Evolutionary conservation across 495 filamentous ascomycete species (phyloP), one percentile per base, ranked within the genome.

Genomic region (Xylaria acuta): DNA sequence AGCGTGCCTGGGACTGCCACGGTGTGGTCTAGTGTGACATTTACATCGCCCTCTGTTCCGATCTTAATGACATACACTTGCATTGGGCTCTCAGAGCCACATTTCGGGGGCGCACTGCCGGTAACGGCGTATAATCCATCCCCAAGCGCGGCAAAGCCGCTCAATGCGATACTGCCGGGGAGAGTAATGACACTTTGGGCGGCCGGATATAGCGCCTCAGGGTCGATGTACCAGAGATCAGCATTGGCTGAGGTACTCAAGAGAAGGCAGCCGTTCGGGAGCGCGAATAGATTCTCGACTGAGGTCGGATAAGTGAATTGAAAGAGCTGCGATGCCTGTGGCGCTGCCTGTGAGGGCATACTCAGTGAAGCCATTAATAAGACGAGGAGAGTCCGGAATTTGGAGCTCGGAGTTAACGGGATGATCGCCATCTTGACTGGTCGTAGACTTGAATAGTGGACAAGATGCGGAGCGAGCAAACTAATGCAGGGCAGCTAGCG

Each of bases 191-290:
- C 67, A 27, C 80, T 64, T 18, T 76, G 45, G 8, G 80, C 77
- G 3, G 43, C 43, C 25, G 73, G 79, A 32, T 40, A 64, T 0
- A 69, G 12, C 36, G 70, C n/a, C 41, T 53, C 36, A 9, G 80
- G 80, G 67, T 81, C 69, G 53, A 78, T 59, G 20, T 75, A 76
- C 41, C 71, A 82, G 66, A 80, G 47, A 45, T 64, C 25, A 47
- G 59, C 34, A 8, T 53, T 22, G 25, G 27, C 59, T 18, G 87
- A 89, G 63, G 84, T 83, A 16, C 69, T 45, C 18, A 71, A 36
- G 14, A 71, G 59, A 45, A 71, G 69, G 36, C 69, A 64, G 34
- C 59, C 59, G 20, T 71, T 64, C 16, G 69, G 69, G 18, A 71
- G 69, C 8, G 69, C 5, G 47, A 64, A 22, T 16, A 71, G 14